These are phyloP conservation scores for Theileria parva DNA, from an alignment of 169 alveolate species.

Conservation along the genomic window DNA sequence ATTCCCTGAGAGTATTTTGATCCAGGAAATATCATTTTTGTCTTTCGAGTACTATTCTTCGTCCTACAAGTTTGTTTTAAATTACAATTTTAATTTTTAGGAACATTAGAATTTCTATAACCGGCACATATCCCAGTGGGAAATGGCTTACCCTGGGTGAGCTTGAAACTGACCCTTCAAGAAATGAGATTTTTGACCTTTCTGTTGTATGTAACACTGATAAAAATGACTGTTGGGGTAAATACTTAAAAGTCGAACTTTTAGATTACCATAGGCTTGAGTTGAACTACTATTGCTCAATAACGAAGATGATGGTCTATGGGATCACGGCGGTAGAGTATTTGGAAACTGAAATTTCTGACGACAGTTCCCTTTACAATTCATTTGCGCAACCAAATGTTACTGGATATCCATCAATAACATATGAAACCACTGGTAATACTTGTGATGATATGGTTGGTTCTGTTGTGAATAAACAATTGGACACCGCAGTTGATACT, in stretches of 20 bases:
- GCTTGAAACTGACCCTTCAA: constrained; percentile 70
- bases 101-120: constrained; percentile 69
- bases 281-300: constrained; percentile 80
- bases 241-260: constrained; percentile 74
- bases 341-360: constrained; percentile 60
- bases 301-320: constrained; percentile 79
- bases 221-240: constrained; percentile 74
- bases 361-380: constrained; percentile 4
- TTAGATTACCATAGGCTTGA: constrained; percentile 78
- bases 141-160: constrained; percentile 79
- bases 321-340: constrained; percentile 83
- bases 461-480: background rate
- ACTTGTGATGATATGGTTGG: background rate
- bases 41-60: constrained; percentile 82
- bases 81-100: constrained; percentile 28
- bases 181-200: constrained; percentile 78
- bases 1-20: constrained; percentile 76
- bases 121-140: constrained; percentile 76
- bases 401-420: background rate
- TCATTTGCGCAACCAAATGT: background rate
- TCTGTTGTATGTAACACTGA: constrained; percentile 68
- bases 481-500: background rate
- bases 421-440: background rate
- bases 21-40: constrained; percentile 75
- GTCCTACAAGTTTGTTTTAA: constrained; percentile 59